Percentiles rank a stretch among this genome's conserved stretches.
Evolutionary conservation across 257 asterid genomes (phyloP).

Genomic region (Solanum sitiens): DNA sequence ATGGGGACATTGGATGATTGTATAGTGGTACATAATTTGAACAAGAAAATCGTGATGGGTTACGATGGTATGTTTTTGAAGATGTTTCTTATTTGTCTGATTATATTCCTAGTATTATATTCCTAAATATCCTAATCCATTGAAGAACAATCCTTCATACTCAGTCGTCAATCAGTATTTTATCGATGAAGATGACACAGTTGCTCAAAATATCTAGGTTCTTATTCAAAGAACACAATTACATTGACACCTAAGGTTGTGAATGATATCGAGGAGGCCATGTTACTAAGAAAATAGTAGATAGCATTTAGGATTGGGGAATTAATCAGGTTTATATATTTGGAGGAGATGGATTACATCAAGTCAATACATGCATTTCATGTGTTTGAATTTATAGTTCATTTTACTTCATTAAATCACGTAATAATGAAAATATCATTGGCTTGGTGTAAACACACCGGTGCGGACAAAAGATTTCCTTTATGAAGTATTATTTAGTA

Average conservation of each 20-base stretch:
- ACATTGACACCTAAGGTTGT: background rate
- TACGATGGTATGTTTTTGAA: background rate
- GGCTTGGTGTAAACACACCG: no score
- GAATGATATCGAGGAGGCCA: background rate
- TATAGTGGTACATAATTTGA: background rate
- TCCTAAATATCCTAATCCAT: background rate
- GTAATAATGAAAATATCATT: no score
- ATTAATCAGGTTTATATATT: background rate
- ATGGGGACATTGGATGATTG: background rate
- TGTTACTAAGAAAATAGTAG: background rate
- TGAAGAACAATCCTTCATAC: no score
- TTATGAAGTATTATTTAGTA: no score
- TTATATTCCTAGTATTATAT: no score
- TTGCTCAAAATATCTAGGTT: background rate
- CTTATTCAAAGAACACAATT: background rate
- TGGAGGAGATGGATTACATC: background rate
- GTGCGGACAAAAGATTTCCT: accelerated
- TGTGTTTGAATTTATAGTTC: no score
- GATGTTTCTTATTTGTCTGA: background rate
- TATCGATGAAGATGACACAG: background rate
- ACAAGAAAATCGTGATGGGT: background rate
- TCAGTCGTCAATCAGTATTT: background rate
- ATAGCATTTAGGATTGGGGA: background rate
- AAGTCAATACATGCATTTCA: no score
- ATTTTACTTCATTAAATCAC: accelerated